A percentile compares a stretch with the other conserved stretches of the same genome.
Evolutionary conservation across 306 rosid genomes (phyloP).

Genomic region (Ormosia emarginata): DNA sequence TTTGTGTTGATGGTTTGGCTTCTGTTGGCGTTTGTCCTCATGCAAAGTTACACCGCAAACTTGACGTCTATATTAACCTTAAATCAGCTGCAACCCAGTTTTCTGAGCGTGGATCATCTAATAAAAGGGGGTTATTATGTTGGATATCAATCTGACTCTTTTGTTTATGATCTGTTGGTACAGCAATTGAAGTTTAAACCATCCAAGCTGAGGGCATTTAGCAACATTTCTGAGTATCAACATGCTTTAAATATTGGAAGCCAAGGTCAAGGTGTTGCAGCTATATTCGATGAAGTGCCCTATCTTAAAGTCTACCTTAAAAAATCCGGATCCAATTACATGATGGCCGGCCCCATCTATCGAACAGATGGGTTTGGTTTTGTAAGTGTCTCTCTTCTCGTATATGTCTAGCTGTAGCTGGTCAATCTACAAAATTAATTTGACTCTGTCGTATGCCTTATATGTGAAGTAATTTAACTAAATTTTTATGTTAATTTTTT

Average conservation of each 20-base stretch:
- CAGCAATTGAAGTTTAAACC: not conserved
- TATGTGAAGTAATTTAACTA: not conserved
- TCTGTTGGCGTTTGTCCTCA: conserved; percentile 30
- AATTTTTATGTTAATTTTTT: too few species aligned
- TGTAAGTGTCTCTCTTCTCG: conserved; percentile 7
- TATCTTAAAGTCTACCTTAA: conserved; percentile 9
- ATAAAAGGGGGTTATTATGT: conserved; percentile 2
- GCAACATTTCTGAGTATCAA: not conserved
- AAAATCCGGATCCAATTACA: conserved; percentile 13
- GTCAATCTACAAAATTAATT: not conserved
- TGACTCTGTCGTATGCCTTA: not conserved
- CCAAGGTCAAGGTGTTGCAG: conserved; percentile 19
- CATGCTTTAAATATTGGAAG: conserved; percentile 17
- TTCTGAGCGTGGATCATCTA: conserved; percentile 13
- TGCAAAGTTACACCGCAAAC: conserved; percentile 42
- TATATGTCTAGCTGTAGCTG: too few species aligned
- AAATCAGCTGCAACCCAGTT: conserved; percentile 27
- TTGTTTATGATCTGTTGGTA: conserved; percentile 12
- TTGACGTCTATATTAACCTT: conserved; percentile 27
- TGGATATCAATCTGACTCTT: conserved; percentile 29
- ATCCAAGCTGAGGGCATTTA: conserved; percentile 8
- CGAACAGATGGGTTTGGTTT: conserved; percentile 29
- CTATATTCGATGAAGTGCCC: conserved; percentile 28
- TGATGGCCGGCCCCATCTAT: conserved; percentile 24
- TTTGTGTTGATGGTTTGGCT: conserved; percentile 42